These are phyloP conservation scores for Fusarium lateritium DNA, from an alignment of 2,329 filamentous ascomycete species.

Conservation along the genomic window DNA sequence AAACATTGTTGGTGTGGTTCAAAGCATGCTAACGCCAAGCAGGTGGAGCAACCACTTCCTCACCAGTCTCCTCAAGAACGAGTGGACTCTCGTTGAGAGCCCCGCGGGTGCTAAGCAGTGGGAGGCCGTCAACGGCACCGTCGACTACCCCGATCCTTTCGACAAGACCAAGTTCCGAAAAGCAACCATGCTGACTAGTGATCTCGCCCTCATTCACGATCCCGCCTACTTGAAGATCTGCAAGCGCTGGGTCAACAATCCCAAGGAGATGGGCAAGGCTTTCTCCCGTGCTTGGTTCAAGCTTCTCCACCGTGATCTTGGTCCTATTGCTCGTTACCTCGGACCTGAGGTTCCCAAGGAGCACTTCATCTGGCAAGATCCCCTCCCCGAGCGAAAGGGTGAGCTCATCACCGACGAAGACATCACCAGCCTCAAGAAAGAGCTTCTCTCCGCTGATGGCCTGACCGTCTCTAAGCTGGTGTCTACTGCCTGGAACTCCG, in stretches of 20 bases:
- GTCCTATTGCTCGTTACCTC: slow-evolving; percentile 78
- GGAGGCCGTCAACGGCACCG: slow-evolving; percentile 79
- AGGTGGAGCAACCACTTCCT: slow-evolving; percentile 81
- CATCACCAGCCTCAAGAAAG: slow-evolving; percentile 75
- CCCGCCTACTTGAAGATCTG: slow-evolving; percentile 83
- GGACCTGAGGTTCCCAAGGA: slow-evolving; percentile 82
- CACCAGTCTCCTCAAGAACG: slow-evolving; percentile 82
- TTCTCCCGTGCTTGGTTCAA: slow-evolving; percentile 87
- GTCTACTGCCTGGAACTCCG: slow-evolving; percentile 77
- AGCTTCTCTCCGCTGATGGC: slow-evolving; percentile 72
- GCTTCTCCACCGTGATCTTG: slow-evolving; percentile 85
- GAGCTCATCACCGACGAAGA: slow-evolving; percentile 74
- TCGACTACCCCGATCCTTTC: slow-evolving; percentile 79
- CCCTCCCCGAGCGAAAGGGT: slow-evolving; percentile 72
- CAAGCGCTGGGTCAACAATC: slow-evolving; percentile 77
- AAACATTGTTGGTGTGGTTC: background rate
- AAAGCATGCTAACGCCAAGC: slow-evolving; percentile 7
- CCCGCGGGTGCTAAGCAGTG: slow-evolving; percentile 84
- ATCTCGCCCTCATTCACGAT: slow-evolving; percentile 80
- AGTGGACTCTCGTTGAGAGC: slow-evolving; percentile 83
- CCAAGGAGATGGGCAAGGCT: slow-evolving; percentile 76
- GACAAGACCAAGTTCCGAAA: slow-evolving; percentile 79
- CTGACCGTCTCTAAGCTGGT: slow-evolving; percentile 74
- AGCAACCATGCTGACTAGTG: slow-evolving; percentile 83
- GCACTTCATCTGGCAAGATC: slow-evolving; percentile 82